Evolutionary conservation across 2,329 filamentous ascomycete species (phyloP), one percentile per base, ranked within the genome.

Genomic region (Epichloe gansuensis): DNA sequence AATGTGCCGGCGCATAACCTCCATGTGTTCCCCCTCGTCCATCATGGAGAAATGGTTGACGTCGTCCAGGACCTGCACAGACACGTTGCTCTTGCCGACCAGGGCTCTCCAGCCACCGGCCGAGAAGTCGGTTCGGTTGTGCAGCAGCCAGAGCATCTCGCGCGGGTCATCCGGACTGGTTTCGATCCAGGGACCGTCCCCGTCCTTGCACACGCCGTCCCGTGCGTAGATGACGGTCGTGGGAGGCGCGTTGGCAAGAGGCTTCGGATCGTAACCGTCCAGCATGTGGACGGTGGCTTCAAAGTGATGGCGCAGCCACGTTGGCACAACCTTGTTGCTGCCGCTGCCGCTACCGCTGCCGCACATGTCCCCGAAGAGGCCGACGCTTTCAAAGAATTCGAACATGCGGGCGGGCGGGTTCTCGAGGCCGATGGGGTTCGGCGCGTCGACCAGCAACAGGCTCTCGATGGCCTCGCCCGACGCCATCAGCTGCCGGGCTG

Each of bases 11-110:
- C 31, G 31, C 31, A 31, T 31, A 4, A 31, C 31, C 31, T 31
- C 9, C 31, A 31, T 31, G 31, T 31, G 31, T 31, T 1, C 3
- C 27, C 31, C 31, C 31, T 31, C 31, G 3, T 31, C 8, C 82
- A 88, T 87, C 83, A 87, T 87, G 21, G 76, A 80, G 68, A 88
- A 87, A 68, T 87, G 84, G 61, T 87, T 85, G 2, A 82, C 84
- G 15, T 80, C 77, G 39, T 81, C 78, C 40, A 86, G 68, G 42
- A 81, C 81, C 64, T 84, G 78, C 31, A 81, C 81, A 82, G 82
- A 87, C 21, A 81, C 74, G 63, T 87, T 86, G 53, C 81, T 75
- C 2, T 76, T 76, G 12, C 56, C 56, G 17, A 59, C 12, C 6
- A 59, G 42, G 2, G n/a, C 17, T 4, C 31, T 53, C 63, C 63